phyloP scores from a whole-genome alignment of 192 early-diverging fungal genomes.

The Hyaloraphidium curvatum region DNA sequence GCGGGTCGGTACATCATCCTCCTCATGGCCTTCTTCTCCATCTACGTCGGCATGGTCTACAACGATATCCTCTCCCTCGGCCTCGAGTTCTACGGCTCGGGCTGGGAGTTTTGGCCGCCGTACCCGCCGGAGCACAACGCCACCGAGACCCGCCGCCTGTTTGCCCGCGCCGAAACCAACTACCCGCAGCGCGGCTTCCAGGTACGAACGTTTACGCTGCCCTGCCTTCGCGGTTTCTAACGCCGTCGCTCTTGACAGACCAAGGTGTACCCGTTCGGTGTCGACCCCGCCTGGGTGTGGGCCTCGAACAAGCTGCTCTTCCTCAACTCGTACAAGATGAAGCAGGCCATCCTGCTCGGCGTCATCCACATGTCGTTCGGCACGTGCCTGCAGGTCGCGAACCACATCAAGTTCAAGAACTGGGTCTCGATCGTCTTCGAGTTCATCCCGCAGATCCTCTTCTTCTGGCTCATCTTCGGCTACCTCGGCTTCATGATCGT shows the following conservation, averaged over 20 bases:
- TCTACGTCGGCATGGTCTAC: slow-evolving; percentile 93
- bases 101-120: slow-evolving; percentile 73
- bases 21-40: slow-evolving; percentile 93
- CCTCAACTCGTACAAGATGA: slow-evolving; percentile 99
- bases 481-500: slow-evolving; percentile 79
- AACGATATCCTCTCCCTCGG: slow-evolving; percentile 91
- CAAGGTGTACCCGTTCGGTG: not conserved
- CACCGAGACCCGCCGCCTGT: slow-evolving; percentile 28
- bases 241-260: not conserved
- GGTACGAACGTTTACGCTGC: no score
- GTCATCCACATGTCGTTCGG: slow-evolving; percentile 97
- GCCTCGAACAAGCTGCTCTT: slow-evolving; percentile 88
- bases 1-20: slow-evolving; percentile 93
- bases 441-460: slow-evolving; percentile 87
- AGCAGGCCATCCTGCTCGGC: slow-evolving; percentile 89
- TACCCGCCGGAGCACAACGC: slow-evolving; percentile 35
- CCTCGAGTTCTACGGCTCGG: slow-evolving; percentile 48
- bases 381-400: slow-evolving; percentile 70
- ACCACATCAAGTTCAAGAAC: slow-evolving; percentile 76
- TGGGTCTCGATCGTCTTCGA: slow-evolving; percentile 60
- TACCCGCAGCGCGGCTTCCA: no score
- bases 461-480: slow-evolving; percentile 85
- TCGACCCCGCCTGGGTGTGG: slow-evolving; percentile 62
- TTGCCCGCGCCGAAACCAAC: no score
- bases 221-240: no score